Evolutionary conservation across 768 basidiomycete genomes (phyloP).

Genomic region (Chlorophyllum brunneum): DNA sequence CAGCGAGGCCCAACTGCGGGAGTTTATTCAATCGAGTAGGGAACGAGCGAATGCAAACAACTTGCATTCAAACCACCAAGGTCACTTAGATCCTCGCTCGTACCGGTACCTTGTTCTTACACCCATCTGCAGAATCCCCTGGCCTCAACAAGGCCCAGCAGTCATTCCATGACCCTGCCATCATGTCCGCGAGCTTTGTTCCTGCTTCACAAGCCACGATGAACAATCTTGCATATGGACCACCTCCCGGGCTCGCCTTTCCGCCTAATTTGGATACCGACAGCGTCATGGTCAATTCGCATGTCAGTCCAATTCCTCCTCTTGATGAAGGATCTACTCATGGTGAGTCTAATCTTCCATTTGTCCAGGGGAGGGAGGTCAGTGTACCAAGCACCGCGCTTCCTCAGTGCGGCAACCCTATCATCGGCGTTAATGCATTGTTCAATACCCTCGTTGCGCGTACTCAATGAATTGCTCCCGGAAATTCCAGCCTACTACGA

Average conservation of each 20-base stretch:
- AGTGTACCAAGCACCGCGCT: conserved; percentile 87
- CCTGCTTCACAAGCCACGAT: conserved; percentile 31
- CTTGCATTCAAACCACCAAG: conserved; percentile 9
- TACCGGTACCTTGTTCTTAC: background rate
- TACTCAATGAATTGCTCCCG: conserved; percentile 25
- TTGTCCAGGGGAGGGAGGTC: conserved; percentile 77
- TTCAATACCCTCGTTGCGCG: conserved; percentile 33
- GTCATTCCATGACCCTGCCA: conserved; percentile 71
- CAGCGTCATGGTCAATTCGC: conserved; percentile 18
- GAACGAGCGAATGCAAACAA: conserved; percentile 37
- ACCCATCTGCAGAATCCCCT: conserved; percentile 13
- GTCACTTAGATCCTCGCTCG: background rate
- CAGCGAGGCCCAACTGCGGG: conserved; percentile 75
- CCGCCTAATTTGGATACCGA: conserved; percentile 29
- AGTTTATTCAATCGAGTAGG: conserved; percentile 70
- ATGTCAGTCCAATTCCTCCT: conserved; percentile 18
- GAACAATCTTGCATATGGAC: conserved; percentile 43
- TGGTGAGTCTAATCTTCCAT: conserved; percentile 62
- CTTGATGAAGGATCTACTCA: conserved; percentile 34
- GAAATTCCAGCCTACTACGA: conserved; percentile 22
- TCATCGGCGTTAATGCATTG: conserved; percentile 61
- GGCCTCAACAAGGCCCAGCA: conserved; percentile 26
- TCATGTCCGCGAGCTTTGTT: conserved; percentile 71
- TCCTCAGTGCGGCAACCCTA: conserved; percentile 84
- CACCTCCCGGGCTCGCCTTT: conserved; percentile 65